Conservation (phyloP, 2,329 filamentous ascomycete genomes). For the Microdochium bolleyi region DNA sequence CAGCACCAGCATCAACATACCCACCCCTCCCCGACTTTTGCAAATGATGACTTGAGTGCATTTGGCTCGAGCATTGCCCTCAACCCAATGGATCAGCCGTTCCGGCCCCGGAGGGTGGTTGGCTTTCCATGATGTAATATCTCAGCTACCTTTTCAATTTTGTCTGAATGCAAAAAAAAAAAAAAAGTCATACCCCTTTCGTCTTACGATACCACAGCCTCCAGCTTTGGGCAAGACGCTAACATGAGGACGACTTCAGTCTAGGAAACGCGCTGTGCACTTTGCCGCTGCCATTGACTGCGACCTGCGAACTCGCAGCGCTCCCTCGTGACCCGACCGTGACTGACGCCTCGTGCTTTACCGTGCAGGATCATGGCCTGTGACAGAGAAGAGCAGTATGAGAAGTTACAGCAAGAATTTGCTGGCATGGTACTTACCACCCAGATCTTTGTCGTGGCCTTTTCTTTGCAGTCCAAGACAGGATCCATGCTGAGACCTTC, state of each 20-base stretch:
- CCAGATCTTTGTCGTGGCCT: conserved; percentile 18
- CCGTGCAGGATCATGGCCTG: conserved; percentile 77
- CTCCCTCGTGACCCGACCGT: conserved; percentile 4
- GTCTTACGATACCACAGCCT: background rate
- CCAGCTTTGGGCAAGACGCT: background rate
- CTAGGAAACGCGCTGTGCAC: background rate
- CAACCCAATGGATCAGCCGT: conserved; percentile 58
- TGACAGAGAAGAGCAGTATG: conserved; percentile 84
- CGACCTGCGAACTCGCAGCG: background rate
- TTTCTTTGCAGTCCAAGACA: conserved; percentile 6
- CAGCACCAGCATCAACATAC: background rate
- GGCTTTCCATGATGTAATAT: conserved; percentile 95
- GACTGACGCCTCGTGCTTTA: conserved; percentile 17
- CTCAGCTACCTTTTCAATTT: conserved; percentile 90
- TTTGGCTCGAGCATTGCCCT: conserved; percentile 98
- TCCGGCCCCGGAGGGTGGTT: conserved; percentile 57
- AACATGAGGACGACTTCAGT: background rate
- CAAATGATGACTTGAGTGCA: conserved; percentile 99
- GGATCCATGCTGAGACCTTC: conserved; percentile 38
- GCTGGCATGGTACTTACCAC: conserved; percentile 62
- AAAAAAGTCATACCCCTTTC: conserved; percentile 12
- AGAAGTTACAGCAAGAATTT: conserved; percentile 74
- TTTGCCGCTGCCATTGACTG: background rate
- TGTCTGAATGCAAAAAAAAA: conserved; percentile 69
- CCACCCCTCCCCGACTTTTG: conserved; percentile 15